Evolutionary conservation across 257 asterid genomes (phyloP).

Genomic region (Penstemon barbatus): DNA sequence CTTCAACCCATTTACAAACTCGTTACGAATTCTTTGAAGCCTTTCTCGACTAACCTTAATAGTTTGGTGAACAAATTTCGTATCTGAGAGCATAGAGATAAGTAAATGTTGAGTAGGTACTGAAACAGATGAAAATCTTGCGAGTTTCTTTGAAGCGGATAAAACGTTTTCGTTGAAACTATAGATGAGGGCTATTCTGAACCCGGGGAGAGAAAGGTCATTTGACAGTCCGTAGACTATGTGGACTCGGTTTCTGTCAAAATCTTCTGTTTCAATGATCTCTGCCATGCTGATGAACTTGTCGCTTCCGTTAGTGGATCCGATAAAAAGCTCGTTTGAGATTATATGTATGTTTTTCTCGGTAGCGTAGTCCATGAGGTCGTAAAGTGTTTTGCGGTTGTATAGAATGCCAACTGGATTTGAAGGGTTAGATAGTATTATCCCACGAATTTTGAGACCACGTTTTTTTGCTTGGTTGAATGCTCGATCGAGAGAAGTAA

Average conservation of each 20-base stretch:
- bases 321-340: constrained; percentile 87
- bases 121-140: constrained; percentile 86
- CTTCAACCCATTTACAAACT: constrained; percentile 63
- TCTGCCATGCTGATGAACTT: constrained; percentile 94
- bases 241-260: constrained; percentile 82
- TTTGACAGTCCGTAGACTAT: constrained; percentile 84
- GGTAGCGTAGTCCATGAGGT: constrained; percentile 73
- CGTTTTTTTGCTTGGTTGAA: constrained; percentile 87
- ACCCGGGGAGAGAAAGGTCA: constrained; percentile 85
- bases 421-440: constrained; percentile 84
- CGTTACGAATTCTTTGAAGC: constrained; percentile 37
- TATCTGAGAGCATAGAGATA: constrained; percentile 76
- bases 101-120: constrained; percentile 76
- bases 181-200: constrained; percentile 79
- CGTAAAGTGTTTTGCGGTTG: constrained; percentile 50
- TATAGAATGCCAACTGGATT: constrained; percentile 82
- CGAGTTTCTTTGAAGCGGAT: constrained; percentile 74
- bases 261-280: constrained; percentile 63
- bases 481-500: constrained; percentile 82
- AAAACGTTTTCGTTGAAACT: constrained; percentile 72
- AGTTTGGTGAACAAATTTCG: constrained; percentile 48
- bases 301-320: constrained; percentile 70
- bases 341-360: constrained; percentile 89
- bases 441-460: constrained; percentile 86
- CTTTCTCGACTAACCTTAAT: constrained; percentile 51